phyloP scores from a whole-genome alignment of 345 rosid species.

The thale cress (Arabidopsis thaliana) region DNA sequence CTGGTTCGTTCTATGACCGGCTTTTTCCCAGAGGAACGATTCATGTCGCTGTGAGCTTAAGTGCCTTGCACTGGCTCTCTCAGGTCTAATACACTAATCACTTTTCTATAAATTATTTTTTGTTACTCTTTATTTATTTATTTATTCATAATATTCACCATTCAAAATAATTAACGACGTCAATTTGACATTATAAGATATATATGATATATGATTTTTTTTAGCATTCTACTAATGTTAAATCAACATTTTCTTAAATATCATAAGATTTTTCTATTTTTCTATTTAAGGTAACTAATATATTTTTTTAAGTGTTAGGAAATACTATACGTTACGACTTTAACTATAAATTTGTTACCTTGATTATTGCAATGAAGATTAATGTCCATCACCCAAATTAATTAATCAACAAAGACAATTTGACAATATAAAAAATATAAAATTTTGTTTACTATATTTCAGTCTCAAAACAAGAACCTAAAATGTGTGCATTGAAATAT shows the following conservation, averaged over 20 bases:
- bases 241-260: background rate
- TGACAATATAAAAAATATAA: background rate
- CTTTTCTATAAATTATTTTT: background rate
- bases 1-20: conserved; percentile 63
- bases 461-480: background rate
- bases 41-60: conserved; percentile 64
- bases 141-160: background rate
- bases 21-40: conserved; percentile 58
- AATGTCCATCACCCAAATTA: background rate
- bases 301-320: background rate
- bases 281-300: background rate
- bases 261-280: background rate
- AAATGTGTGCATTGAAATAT: background rate
- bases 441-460: no score
- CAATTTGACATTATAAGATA: background rate
- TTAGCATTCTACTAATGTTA: background rate
- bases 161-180: background rate
- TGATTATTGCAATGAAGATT: background rate
- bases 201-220: no score
- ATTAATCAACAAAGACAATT: background rate
- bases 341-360: background rate
- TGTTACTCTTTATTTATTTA: background rate
- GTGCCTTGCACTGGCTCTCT: conserved; percentile 75
- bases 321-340: background rate
- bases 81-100: conserved; percentile 43